Evolutionary conservation across 306 rosid species (phyloP).

Genomic region (Phaseolus lunatus): DNA sequence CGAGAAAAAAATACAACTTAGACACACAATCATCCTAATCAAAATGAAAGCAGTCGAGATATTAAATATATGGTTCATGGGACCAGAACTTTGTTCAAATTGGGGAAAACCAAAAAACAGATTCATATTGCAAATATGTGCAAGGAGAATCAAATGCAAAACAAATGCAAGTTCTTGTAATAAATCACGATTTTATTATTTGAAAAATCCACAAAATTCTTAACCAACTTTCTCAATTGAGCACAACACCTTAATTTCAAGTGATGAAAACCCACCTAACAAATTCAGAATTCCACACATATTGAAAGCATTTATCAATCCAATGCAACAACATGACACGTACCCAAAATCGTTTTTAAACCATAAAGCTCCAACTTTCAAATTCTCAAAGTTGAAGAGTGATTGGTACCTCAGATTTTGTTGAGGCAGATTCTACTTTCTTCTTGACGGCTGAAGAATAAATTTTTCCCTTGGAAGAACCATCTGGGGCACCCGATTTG

Average conservation of each 20-base stretch:
- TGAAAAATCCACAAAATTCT: slow-evolving; percentile 12
- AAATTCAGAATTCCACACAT: slow-evolving; percentile 34
- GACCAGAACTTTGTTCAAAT: slow-evolving; percentile 11
- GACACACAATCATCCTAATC: slow-evolving; percentile 33
- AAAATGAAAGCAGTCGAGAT: slow-evolving; percentile 31
- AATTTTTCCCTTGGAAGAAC: slow-evolving; percentile 61
- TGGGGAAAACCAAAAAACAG: not conserved
- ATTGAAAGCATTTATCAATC: slow-evolving; percentile 3
- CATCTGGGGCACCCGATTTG: slow-evolving; percentile 61
- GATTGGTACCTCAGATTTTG: slow-evolving; percentile 72
- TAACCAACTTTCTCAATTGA: not conserved
- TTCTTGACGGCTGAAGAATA: slow-evolving; percentile 53
- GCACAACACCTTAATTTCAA: not conserved
- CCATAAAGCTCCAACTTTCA: slow-evolving; percentile 18
- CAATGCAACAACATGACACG: not conserved
- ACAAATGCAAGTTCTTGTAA: slow-evolving; percentile 1
- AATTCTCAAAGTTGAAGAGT: not conserved
- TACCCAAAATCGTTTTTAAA: not conserved
- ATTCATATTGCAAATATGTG: not conserved
- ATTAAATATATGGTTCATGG: not conserved
- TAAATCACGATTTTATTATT: not conserved
- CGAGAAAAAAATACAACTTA: not conserved
- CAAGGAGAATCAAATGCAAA: slow-evolving; percentile 12
- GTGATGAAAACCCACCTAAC: slow-evolving; percentile 24
- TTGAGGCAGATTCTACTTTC: slow-evolving; percentile 59